These are phyloP conservation scores for Hymenoscyphus fructigenus DNA, from an alignment of 2,329 filamentous ascomycete species.

Conservation along the genomic window DNA sequence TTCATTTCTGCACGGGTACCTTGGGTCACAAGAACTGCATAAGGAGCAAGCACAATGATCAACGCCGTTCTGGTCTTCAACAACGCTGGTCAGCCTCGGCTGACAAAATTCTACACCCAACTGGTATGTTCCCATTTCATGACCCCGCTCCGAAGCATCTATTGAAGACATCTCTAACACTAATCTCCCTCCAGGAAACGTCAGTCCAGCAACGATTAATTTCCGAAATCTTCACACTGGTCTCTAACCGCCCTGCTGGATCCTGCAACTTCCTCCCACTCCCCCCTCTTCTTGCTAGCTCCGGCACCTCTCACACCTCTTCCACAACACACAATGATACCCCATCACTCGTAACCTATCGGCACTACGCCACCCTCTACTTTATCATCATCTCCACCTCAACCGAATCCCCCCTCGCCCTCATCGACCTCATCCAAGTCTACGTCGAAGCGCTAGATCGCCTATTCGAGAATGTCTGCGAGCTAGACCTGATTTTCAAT, in stretches of 20 bases:
- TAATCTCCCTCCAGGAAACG: slow-evolving; percentile 67
- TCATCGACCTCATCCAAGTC: slow-evolving; percentile 96
- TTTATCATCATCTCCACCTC: slow-evolving; percentile 98
- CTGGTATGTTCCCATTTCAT: slow-evolving; percentile 56
- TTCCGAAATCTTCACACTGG: slow-evolving; percentile 94
- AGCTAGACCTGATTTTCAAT: slow-evolving; percentile 96
- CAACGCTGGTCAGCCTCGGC: slow-evolving; percentile 90
- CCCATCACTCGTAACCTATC: slow-evolving; percentile 94
- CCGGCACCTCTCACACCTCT: slow-evolving; percentile 67
- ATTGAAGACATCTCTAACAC: slow-evolving; percentile 14
- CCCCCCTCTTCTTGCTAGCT: slow-evolving; percentile 62
- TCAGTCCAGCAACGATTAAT: slow-evolving; percentile 96
- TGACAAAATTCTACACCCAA: slow-evolving; percentile 99
- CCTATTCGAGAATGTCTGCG: slow-evolving; percentile 97
- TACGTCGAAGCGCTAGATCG: slow-evolving; percentile 95
- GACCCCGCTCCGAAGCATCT: neutral
- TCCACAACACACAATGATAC: slow-evolving; percentile 77
- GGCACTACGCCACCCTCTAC: slow-evolving; percentile 96
- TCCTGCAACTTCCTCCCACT: slow-evolving; percentile 96
- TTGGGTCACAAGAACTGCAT: neutral
- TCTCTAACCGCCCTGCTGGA: slow-evolving; percentile 84
- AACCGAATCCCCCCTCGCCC: slow-evolving; percentile 89
- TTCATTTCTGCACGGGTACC: neutral
- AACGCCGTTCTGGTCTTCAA: slow-evolving; percentile 99
- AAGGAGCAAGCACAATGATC: slow-evolving; percentile 65